Conservation (phyloP, 306 rosid genomes). For the Begonia peltatifolia region DNA sequence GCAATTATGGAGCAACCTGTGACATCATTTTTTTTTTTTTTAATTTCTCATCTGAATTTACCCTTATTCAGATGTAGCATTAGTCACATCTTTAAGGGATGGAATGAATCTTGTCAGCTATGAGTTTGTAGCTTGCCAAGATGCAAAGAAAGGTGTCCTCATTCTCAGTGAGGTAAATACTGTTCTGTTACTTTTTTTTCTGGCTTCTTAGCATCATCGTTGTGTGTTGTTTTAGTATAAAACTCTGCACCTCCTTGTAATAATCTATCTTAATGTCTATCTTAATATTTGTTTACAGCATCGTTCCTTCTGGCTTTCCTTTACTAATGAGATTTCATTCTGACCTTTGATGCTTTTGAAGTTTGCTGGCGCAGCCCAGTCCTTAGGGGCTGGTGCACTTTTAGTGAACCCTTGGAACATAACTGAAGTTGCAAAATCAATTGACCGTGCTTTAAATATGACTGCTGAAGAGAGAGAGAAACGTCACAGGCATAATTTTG, state of each 20-base stretch:
- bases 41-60: conserved; percentile 3
- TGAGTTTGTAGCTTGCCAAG: conserved; percentile 89
- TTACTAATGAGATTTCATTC: background rate
- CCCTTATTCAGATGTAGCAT: conserved; percentile 47
- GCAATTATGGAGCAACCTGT: background rate
- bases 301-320: no score
- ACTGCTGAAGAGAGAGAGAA: conserved; percentile 57
- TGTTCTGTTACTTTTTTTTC: background rate
- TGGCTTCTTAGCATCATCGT: no score
- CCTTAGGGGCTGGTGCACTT: conserved; percentile 94
- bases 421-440: conserved; percentile 76
- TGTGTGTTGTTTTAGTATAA: no score
- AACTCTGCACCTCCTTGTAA: no score
- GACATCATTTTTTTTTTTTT: conserved; percentile 1
- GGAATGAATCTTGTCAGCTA: conserved; percentile 94
- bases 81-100: conserved; percentile 75
- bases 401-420: conserved; percentile 93
- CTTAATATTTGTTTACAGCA: no score
- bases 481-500: conserved; percentile 65
- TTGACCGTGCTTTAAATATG: conserved; percentile 66
- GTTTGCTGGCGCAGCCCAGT: conserved; percentile 99
- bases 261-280: no score
- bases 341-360: conserved; percentile 22
- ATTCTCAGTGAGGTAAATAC: conserved; percentile 70
- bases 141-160: conserved; percentile 69